A percentile compares a stretch with the other conserved stretches of the same genome.
Evolutionary conservation across 1,284 basidiomycete genomes (phyloP).

Genomic region (Boletus subluridellus): DNA sequence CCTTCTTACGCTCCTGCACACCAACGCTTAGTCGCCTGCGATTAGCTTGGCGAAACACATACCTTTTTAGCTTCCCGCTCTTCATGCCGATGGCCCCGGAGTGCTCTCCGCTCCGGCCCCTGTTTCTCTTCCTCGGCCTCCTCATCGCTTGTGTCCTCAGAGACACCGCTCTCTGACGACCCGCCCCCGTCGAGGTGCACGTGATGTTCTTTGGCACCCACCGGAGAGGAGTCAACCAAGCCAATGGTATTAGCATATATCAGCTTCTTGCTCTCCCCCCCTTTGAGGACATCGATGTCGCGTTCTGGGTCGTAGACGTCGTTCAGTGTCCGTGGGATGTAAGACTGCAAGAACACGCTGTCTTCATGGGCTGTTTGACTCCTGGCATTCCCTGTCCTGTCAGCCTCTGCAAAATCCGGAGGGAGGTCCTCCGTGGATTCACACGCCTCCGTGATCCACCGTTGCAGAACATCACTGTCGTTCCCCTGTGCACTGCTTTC

Average conservation of each 20-base stretch:
- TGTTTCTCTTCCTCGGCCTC: slow-evolving; percentile 33
- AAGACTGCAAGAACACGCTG: slow-evolving; percentile 81
- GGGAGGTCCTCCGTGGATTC: slow-evolving; percentile 14
- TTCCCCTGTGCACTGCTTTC: slow-evolving; percentile 36
- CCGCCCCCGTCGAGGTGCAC: slow-evolving; percentile 12
- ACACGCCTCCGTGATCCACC: slow-evolving; percentile 49
- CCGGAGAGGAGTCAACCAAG: slow-evolving; percentile 47
- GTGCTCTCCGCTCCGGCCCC: slow-evolving; percentile 40
- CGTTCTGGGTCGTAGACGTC: slow-evolving; percentile 92
- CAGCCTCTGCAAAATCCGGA: slow-evolving; percentile 20
- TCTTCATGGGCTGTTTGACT: slow-evolving; percentile 60
- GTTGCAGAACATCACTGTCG: slow-evolving; percentile 43
- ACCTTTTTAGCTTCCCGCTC: slow-evolving; percentile 92
- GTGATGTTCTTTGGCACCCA: slow-evolving; percentile 11
- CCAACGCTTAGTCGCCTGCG: slow-evolving; percentile 13
- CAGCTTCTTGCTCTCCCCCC: slow-evolving; percentile 67
- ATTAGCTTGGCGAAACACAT: slow-evolving; percentile 14
- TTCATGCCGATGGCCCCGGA: slow-evolving; percentile 85
- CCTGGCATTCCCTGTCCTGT: background rate
- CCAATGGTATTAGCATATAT: slow-evolving; percentile 88
- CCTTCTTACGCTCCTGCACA: slow-evolving; percentile 81
- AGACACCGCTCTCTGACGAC: slow-evolving; percentile 22
- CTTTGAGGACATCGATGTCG: slow-evolving; percentile 71
- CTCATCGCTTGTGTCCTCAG: slow-evolving; percentile 24
- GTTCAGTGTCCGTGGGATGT: slow-evolving; percentile 89